These are phyloP conservation scores for Phytophthora constricta DNA, from an alignment of 352 stramenopile genomes.

Conservation along the genomic window DNA sequence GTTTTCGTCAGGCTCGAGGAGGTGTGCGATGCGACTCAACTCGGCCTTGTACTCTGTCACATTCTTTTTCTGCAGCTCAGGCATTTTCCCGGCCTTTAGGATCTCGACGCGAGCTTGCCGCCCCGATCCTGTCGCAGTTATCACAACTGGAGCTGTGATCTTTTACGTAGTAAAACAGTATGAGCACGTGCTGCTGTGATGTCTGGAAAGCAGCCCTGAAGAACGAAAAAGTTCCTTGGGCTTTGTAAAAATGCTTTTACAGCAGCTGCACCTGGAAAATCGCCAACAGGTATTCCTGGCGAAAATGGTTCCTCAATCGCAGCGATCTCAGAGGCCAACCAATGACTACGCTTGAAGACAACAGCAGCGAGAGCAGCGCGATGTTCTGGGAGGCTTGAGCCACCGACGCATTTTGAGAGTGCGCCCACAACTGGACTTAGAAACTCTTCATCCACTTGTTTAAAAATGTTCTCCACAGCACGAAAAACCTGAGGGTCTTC, in stretches of 20 bases:
- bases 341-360: neutral
- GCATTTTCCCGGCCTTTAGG: neutral
- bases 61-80: neutral
- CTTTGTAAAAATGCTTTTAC: too few relatives aligned
- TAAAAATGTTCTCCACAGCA: too few relatives aligned
- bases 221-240: too few relatives aligned
- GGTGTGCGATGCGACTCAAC: neutral
- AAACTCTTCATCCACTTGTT: too few relatives aligned
- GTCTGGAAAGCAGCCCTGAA: too few relatives aligned
- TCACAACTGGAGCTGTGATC: neutral
- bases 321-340: neutral
- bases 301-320: neutral
- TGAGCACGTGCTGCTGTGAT: neutral
- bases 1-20: neutral
- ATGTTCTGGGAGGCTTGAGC: neutral
- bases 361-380: neutral
- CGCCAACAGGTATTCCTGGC: too few relatives aligned
- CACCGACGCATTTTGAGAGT: too few relatives aligned
- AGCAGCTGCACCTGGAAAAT: too few relatives aligned
- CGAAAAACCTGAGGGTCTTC: too few relatives aligned
- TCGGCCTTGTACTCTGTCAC: neutral
- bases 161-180: neutral
- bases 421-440: too few relatives aligned
- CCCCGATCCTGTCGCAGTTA: neutral
- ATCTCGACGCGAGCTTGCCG: neutral